Evolutionary conservation across 1,284 basidiomycete species (phyloP).

Genomic region (Somion occarium): DNA sequence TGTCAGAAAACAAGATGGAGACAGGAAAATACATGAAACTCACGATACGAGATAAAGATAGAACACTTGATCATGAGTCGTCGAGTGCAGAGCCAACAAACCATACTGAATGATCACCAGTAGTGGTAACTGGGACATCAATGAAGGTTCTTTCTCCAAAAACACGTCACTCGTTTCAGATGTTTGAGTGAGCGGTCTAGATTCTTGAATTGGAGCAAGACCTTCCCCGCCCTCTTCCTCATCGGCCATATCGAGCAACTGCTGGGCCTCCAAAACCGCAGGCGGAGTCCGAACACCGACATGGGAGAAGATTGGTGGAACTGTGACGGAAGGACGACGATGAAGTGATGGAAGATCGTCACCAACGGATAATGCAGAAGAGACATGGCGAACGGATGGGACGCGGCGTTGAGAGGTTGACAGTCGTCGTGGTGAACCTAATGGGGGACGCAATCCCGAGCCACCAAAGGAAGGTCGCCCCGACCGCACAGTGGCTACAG

Average conservation of each 20-base stretch:
- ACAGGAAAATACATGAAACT: constrained; percentile 30
- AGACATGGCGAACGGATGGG: constrained; percentile 15
- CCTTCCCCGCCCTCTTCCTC: constrained; percentile 33
- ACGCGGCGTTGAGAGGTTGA: constrained; percentile 18
- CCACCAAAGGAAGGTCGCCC: not conserved
- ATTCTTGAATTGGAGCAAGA: constrained; percentile 52
- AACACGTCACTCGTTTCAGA: constrained; percentile 7
- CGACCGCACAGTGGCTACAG: constrained; percentile 8
- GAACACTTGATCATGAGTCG: constrained; percentile 84
- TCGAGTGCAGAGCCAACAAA: constrained; percentile 70
- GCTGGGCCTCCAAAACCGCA: constrained; percentile 66
- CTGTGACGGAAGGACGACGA: constrained; percentile 49
- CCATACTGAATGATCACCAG: constrained; percentile 78
- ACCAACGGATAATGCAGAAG: constrained; percentile 14
- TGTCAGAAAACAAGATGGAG: not conserved
- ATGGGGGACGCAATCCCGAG: constrained; percentile 4
- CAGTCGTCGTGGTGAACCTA: constrained; percentile 10
- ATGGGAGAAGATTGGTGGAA: constrained; percentile 77
- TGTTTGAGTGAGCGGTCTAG: constrained; percentile 26
- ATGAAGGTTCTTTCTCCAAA: constrained; percentile 49
- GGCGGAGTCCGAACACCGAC: constrained; percentile 71
- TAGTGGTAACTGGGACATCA: constrained; percentile 62
- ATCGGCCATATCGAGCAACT: constrained; percentile 41
- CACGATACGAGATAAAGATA: constrained; percentile 80
- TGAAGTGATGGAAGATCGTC: constrained; percentile 27